Percentiles rank a stretch among this genome's conserved stretches.
phyloP scores from a whole-genome alignment of 129 eudicot species.

The Flaveria ramosissima region DNA sequence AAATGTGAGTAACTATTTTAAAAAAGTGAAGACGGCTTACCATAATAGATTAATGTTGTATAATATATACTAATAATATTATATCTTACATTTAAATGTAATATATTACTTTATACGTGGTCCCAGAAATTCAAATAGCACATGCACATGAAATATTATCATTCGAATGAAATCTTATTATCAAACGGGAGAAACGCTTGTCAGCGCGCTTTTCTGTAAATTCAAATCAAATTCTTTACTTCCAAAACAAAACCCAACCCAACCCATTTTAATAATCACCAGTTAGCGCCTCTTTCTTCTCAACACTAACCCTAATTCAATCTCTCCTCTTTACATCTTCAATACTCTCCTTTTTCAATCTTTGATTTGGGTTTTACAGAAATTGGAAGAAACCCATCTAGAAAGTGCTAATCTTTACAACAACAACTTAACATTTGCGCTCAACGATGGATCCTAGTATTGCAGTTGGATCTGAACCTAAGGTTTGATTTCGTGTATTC shows the following conservation, averaged over 20 bases:
- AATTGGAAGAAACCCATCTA: not conserved
- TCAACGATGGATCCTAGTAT: slow-evolving; percentile 33
- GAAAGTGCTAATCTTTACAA: not conserved
- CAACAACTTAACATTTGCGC: too few species aligned
- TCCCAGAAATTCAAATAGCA: too few species aligned
- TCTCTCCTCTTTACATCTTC: slow-evolving; percentile 17
- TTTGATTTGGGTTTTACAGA: slow-evolving; percentile 23
- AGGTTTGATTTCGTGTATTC: slow-evolving; percentile 33
- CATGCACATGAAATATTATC: too few species aligned
- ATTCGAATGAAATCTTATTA: not conserved
- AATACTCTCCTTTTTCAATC: slow-evolving; percentile 28
- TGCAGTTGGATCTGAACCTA: slow-evolving; percentile 53
- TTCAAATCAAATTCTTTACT: slow-evolving; percentile 40
- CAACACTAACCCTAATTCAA: slow-evolving; percentile 45
- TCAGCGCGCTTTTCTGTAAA: slow-evolving; percentile 51
- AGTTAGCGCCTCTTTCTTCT: slow-evolving; percentile 43
- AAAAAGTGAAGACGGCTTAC: too few species aligned
- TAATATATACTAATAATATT: too few species aligned
- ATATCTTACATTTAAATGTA: too few species aligned
- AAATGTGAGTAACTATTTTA: too few species aligned
- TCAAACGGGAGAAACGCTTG: slow-evolving; percentile 30
- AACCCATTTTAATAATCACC: slow-evolving; percentile 25
- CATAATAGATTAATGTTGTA: too few species aligned
- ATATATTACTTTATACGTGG: too few species aligned
- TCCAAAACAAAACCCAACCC: slow-evolving; percentile 4